Base-by-base conservation (phyloP, 345 rosid species). In the Camelina neglecta region DNA sequence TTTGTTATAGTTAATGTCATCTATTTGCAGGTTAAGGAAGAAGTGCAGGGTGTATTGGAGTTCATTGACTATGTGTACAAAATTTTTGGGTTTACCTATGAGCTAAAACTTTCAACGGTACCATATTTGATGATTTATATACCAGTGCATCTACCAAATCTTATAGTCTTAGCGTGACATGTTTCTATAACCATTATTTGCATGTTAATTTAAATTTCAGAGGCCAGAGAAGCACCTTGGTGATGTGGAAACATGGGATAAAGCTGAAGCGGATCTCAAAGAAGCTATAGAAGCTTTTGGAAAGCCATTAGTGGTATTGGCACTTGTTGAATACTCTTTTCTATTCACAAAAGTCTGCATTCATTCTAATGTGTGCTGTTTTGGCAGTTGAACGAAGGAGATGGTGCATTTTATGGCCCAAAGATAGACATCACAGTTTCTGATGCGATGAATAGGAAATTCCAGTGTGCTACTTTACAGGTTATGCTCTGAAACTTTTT, bases 321-420 rank as follows among this genome's bases (percentile, higher is more conserved):
- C 47, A 71, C 13, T 48, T 73, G 16, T 31, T 33, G 75, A 39
- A 69, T 31, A 20, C 29, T 39, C 49, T 44, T 50, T 63, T 71
- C 13, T 48, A 29, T 72, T 50, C 49, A 29, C 55, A 49, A 55
- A 55, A 65, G 21, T 50, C 16, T 1, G 16, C 68, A 21, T 65
- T 41, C 29, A 2, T 71, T 65, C 31, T 57, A 39, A 31, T 20
- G 11, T 65, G 21, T n/a, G 26, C 48, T 73, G 45, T 72, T 65
- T 72, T 80, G 72, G 65, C 90, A 96, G 99, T 75, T 89, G 58
- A 79, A 92, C 73, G 96, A 89, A 81, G 99, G 90, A 41, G 98
- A 95, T 81, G 98, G 99, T 35, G 99, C 99, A 68, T 95, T 95
- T 75, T 95, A 95, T 79, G 99, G 99, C 58, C 99, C 99, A 6